These are phyloP conservation scores for Aspergillus bridgeri DNA, from an alignment of 495 filamentous ascomycete genomes.

Conservation along the genomic window DNA sequence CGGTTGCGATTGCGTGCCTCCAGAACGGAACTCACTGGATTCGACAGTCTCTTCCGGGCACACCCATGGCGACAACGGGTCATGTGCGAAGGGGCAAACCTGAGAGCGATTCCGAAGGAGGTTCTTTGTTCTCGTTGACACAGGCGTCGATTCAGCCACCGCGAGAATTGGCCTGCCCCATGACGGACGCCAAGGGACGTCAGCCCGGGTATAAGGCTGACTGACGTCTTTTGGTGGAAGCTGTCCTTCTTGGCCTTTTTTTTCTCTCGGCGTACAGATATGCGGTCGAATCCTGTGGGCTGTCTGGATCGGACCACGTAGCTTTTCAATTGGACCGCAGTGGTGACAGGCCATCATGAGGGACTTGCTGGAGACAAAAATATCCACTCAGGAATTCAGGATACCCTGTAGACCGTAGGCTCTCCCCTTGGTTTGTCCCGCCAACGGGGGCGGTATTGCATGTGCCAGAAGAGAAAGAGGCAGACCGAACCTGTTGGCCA, in stretches of 20 bases:
- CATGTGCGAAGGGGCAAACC: not conserved
- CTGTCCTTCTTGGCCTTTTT: not conserved
- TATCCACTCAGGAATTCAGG: too few relatives aligned
- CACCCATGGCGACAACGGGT: not conserved
- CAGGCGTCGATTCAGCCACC: too few relatives aligned
- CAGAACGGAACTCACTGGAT: not conserved
- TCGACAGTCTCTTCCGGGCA: not conserved
- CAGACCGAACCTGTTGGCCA: too few relatives aligned
- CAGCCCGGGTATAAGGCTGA: not conserved
- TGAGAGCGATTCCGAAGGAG: not conserved
- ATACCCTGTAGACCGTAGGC: too few relatives aligned
- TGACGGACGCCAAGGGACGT: not conserved
- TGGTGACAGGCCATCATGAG: not conserved
- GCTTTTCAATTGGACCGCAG: not conserved
- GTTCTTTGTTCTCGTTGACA: not conserved
- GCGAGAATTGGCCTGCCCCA: not conserved
- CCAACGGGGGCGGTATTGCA: not conserved
- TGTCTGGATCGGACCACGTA: not conserved
- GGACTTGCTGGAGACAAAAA: not conserved
- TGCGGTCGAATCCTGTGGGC: not conserved
- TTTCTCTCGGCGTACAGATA: not conserved
- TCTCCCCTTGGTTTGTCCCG: not conserved
- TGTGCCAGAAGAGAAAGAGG: not conserved
- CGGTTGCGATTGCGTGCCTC: not conserved
- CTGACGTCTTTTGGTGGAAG: too few relatives aligned